Conservation (phyloP, 352 stramenopile genomes). For the Thalassiosira mediterranea region DNA sequence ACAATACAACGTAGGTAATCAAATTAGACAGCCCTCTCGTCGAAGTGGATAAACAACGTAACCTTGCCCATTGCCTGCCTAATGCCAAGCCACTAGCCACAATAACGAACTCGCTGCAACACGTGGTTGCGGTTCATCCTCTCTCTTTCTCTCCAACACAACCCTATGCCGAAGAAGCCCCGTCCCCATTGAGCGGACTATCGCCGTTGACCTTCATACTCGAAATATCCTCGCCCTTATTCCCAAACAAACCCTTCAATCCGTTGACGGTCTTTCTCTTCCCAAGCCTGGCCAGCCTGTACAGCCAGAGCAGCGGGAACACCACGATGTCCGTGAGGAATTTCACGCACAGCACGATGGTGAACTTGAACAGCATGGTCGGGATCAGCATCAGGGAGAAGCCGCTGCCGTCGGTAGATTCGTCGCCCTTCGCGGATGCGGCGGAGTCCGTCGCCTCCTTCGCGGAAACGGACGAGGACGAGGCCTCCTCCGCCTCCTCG, state of each 20-base stretch:
- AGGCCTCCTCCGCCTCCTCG: too few relatives aligned
- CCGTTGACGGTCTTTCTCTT: slow-evolving; percentile 51
- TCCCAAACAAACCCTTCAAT: slow-evolving; percentile 7
- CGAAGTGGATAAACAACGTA: background rate
- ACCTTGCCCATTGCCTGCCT: too few relatives aligned
- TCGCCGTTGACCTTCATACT: too few relatives aligned
- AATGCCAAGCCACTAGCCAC: too few relatives aligned
- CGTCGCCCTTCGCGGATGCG: too few relatives aligned
- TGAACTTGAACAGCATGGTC: slow-evolving; percentile 64
- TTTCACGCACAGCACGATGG: slow-evolving; percentile 66
- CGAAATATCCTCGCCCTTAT: background rate
- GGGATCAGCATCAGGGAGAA: slow-evolving; percentile 42
- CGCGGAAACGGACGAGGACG: too few relatives aligned
- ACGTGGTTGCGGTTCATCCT: too few relatives aligned
- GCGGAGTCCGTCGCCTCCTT: too few relatives aligned
- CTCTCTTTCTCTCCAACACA: background rate
- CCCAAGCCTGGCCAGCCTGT: slow-evolving; percentile 40
- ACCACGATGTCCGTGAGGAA: slow-evolving; percentile 69
- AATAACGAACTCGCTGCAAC: too few relatives aligned
- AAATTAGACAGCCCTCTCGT: too few relatives aligned
- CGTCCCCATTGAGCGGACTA: too few relatives aligned
- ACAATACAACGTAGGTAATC: too few relatives aligned
- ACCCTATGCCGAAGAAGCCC: background rate
- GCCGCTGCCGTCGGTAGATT: background rate
- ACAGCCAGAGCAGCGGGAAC: slow-evolving; percentile 61